Evolutionary conservation across 1,284 basidiomycete species (phyloP).

Genomic region (Naganishia liquefaciens): DNA sequence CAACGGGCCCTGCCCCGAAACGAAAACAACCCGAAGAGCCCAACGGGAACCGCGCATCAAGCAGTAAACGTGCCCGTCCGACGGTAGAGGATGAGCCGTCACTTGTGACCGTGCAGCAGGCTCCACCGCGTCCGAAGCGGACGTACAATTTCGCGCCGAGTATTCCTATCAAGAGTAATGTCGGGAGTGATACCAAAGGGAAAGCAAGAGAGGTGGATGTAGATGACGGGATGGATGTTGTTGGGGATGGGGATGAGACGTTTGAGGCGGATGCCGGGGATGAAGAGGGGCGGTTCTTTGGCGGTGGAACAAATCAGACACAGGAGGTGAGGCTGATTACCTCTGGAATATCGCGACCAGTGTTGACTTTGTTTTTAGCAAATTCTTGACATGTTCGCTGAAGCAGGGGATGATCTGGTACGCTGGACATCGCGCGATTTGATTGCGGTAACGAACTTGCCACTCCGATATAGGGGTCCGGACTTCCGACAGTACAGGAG

Average conservation of each 20-base stretch:
- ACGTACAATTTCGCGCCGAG: slow-evolving; percentile 23
- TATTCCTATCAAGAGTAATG: slow-evolving; percentile 23
- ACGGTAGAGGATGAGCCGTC: slow-evolving; percentile 19
- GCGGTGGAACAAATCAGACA: slow-evolving; percentile 81
- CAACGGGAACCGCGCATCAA: slow-evolving; percentile 11
- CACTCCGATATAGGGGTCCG: slow-evolving; percentile 42
- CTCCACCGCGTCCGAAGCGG: background rate
- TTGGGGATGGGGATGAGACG: slow-evolving; percentile 63
- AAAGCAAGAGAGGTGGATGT: slow-evolving; percentile 36
- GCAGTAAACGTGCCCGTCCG: slow-evolving; percentile 20
- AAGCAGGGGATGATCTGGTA: slow-evolving; percentile 66
- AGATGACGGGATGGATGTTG: slow-evolving; percentile 36
- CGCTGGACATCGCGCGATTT: slow-evolving; percentile 53
- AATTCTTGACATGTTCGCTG: slow-evolving; percentile 75
- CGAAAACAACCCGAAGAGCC: slow-evolving; percentile 19
- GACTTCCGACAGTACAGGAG: slow-evolving; percentile 67
- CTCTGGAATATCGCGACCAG: slow-evolving; percentile 57
- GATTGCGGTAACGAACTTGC: too few species aligned
- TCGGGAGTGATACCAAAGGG: slow-evolving; percentile 17
- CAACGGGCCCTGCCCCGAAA: slow-evolving; percentile 1
- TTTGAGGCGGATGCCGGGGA: slow-evolving; percentile 87
- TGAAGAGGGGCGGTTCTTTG: slow-evolving; percentile 89
- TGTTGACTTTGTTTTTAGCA: slow-evolving; percentile 40
- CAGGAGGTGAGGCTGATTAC: slow-evolving; percentile 81
- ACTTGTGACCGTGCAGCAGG: background rate